phyloP scores from a whole-genome alignment of 257 asterid genomes.

The Solanum rostratum region DNA sequence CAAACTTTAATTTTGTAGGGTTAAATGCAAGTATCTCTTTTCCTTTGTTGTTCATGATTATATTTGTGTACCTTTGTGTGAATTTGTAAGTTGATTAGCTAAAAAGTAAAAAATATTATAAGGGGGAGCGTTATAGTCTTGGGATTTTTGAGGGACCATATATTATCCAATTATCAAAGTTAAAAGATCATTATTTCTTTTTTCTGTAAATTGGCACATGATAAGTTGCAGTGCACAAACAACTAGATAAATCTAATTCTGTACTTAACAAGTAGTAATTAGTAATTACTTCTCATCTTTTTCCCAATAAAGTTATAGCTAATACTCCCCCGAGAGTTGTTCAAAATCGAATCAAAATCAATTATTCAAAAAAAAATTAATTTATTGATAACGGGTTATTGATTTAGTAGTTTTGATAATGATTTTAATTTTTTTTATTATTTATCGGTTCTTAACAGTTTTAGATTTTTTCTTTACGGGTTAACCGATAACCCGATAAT shows the following conservation, averaged over 20 bases:
- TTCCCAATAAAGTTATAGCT: constrained; percentile 8
- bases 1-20: constrained; percentile 25
- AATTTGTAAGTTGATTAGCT: constrained; percentile 22
- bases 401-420: no score
- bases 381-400: no score
- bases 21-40: constrained; percentile 27
- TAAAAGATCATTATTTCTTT: neutral
- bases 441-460: no score
- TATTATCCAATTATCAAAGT: neutral
- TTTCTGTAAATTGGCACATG: constrained; percentile 18
- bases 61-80: constrained; percentile 19
- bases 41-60: constrained; percentile 24
- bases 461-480: no score
- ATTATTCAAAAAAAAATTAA: no score
- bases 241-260: constrained; percentile 26
- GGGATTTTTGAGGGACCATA: constrained; percentile 1
- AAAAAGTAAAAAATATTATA: constrained; percentile 7
- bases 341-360: no score
- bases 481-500: no score
- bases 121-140: constrained; percentile 38
- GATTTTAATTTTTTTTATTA: no score
- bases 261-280: constrained; percentile 18
- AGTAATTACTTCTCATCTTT: constrained; percentile 1
- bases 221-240: constrained; percentile 42
- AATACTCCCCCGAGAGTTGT: neutral